These are phyloP conservation scores for Kandelia obovata DNA, from an alignment of 345 rosid genomes.

Conservation along the genomic window DNA sequence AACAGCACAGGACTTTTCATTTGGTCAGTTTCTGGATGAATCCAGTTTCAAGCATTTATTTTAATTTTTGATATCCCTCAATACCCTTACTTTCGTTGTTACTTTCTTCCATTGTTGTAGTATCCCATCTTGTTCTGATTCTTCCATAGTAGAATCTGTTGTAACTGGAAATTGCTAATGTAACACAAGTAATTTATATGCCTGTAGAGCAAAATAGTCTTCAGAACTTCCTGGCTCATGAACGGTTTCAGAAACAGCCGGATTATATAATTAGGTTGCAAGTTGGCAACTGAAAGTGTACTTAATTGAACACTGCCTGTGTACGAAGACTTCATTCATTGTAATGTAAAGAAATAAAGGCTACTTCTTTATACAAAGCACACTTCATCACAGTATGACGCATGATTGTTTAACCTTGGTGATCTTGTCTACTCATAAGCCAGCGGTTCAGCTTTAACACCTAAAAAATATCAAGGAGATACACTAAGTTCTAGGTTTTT, in stretches of 20 bases:
- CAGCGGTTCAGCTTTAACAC: too few relatives aligned
- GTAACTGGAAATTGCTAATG: constrained; percentile 29
- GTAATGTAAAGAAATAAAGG: background rate
- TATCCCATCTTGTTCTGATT: constrained; percentile 34
- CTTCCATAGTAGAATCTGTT: constrained; percentile 22
- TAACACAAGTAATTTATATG: constrained; percentile 24
- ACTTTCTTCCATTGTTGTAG: constrained; percentile 33
- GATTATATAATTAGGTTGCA: constrained; percentile 10
- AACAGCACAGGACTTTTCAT: constrained; percentile 6
- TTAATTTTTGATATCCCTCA: background rate
- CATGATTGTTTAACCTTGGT: too few relatives aligned
- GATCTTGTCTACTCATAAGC: too few relatives aligned
- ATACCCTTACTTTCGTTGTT: too few relatives aligned
- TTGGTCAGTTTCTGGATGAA: constrained; percentile 11
- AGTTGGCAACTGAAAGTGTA: constrained; percentile 27
- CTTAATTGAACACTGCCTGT: constrained; percentile 11
- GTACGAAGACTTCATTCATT: constrained; percentile 21
- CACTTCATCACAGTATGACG: too few relatives aligned
- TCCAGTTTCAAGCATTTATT: constrained; percentile 14
- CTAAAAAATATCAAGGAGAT: too few relatives aligned
- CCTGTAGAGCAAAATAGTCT: constrained; percentile 20
- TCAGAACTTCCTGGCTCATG: constrained; percentile 16
- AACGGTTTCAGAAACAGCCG: constrained; percentile 19
- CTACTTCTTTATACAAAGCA: background rate
- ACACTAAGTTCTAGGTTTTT: background rate